Evolutionary conservation across 305 asterid species (phyloP).

Genomic region (Solanum hybrid): DNA sequence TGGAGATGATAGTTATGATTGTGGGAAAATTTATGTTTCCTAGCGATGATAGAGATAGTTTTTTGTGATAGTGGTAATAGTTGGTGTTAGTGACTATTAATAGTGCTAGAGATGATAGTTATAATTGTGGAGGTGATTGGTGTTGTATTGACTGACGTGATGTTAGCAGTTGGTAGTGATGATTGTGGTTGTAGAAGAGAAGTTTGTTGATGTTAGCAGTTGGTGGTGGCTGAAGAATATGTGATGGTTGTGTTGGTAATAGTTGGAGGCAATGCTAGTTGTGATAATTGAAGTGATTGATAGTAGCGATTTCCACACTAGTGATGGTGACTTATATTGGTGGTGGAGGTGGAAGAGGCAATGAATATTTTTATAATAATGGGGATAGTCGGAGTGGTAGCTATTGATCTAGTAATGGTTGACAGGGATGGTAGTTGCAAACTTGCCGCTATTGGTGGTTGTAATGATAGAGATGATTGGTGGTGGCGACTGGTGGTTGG

Average conservation of each 20-base stretch:
- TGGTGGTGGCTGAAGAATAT: not conserved
- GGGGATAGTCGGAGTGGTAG: not conserved
- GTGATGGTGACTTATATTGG: not conserved
- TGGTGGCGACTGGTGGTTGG: not conserved
- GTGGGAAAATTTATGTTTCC: not conserved
- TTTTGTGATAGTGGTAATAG: not conserved
- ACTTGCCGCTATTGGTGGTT: not conserved
- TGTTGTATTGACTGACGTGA: not conserved
- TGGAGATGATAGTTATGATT: not conserved
- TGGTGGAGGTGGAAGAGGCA: not conserved
- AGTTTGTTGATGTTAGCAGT: too few relatives aligned
- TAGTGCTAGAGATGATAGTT: too few relatives aligned
- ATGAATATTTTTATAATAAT: not conserved
- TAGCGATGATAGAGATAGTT: not conserved
- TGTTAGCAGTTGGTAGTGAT: not conserved
- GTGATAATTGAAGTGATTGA: not conserved
- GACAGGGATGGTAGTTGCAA: not conserved
- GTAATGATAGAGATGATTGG: not conserved
- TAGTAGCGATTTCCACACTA: not conserved
- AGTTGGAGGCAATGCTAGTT: not conserved
- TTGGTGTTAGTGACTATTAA: not conserved
- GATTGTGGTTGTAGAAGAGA: not conserved
- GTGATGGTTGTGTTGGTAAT: not conserved
- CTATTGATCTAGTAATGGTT: not conserved
- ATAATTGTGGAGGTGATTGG: not conserved